A percentile compares a stretch with the other conserved stretches of the same genome.
phyloP scores from a whole-genome alignment of 2,329 filamentous ascomycete genomes.

The Balansia obtecta region DNA sequence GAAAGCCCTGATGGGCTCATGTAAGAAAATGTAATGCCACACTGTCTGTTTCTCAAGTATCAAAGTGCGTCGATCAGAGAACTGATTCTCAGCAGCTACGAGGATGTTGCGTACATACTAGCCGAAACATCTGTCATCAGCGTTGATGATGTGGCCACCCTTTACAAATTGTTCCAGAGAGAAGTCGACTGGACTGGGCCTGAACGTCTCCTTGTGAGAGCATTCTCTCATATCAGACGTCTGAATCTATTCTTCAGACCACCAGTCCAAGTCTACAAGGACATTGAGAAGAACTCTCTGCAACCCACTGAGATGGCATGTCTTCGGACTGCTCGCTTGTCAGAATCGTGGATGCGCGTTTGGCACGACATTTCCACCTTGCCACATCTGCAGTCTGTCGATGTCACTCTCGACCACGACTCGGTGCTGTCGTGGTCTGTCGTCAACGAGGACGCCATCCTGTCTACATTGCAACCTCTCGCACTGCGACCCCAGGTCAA shows the following conservation, averaged over 20 bases:
- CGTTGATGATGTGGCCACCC: conserved; percentile 2
- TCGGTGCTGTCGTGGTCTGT: conserved; percentile 5
- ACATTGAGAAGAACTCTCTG: not conserved
- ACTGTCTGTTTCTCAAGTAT: no score
- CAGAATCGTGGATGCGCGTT: not conserved
- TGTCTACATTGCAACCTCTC: not conserved
- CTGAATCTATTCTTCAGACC: conserved; percentile 2
- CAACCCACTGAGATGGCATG: not conserved
- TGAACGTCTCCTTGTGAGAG: not conserved
- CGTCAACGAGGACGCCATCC: conserved; percentile 5
- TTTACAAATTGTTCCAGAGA: not conserved
- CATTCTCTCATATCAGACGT: not conserved
- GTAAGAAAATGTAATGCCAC: conserved; percentile 3
- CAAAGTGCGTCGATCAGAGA: not conserved
- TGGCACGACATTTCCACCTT: conserved; percentile 3
- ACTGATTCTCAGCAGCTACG: not conserved
- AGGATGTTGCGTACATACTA: conserved; percentile 2
- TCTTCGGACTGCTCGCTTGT: not conserved
- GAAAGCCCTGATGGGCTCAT: conserved; percentile 4
- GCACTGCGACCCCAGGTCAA: not conserved
- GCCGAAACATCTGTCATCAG: conserved; percentile 2
- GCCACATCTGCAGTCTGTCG: not conserved
- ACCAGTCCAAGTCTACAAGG: not conserved
- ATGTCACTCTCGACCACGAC: conserved; percentile 6
- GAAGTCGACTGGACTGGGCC: not conserved